Evolutionary conservation across 257 asterid genomes (phyloP).

Genomic region (Salvia hispanica): DNA sequence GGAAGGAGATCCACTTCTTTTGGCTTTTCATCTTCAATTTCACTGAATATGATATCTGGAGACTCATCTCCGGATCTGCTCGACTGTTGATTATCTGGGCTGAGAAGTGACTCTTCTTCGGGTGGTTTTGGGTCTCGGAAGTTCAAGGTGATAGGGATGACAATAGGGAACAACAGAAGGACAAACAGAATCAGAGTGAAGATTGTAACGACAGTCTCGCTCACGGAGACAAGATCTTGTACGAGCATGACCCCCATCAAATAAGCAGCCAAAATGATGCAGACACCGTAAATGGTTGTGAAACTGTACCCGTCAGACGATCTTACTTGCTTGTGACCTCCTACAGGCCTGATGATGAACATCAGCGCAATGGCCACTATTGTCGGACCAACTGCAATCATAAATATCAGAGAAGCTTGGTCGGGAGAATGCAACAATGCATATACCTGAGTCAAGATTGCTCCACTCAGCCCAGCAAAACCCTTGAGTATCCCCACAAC

Average conservation of each 20-base stretch:
- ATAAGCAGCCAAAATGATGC: constrained; percentile 56
- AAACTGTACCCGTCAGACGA: constrained; percentile 49
- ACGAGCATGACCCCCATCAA: constrained; percentile 64
- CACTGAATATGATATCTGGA: constrained; percentile 55
- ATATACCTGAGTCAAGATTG: constrained; percentile 59
- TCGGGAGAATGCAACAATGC: constrained; percentile 48
- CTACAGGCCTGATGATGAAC: constrained; percentile 59
- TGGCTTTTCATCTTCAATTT: constrained; percentile 59
- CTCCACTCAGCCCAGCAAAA: constrained; percentile 66
- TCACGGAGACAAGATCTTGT: constrained; percentile 47
- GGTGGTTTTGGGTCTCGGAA: constrained; percentile 33
- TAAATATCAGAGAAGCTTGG: constrained; percentile 59
- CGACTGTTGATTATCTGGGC: constrained; percentile 40
- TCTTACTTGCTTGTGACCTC: constrained; percentile 57
- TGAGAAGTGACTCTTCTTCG: constrained; percentile 47
- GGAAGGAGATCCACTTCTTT: constrained; percentile 56
- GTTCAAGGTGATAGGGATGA: constrained; percentile 42
- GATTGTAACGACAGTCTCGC: constrained; percentile 35
- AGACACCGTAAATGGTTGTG: constrained; percentile 43
- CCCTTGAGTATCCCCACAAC: constrained; percentile 73
- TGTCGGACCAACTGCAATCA: constrained; percentile 69
- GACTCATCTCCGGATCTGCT: constrained; percentile 31
- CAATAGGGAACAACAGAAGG: constrained; percentile 47
- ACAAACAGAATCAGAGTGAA: constrained; percentile 46
- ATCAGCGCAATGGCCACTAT: constrained; percentile 54